Evolutionary conservation across 495 filamentous ascomycete species (phyloP).

Genomic region (Terfezia boudieri): DNA sequence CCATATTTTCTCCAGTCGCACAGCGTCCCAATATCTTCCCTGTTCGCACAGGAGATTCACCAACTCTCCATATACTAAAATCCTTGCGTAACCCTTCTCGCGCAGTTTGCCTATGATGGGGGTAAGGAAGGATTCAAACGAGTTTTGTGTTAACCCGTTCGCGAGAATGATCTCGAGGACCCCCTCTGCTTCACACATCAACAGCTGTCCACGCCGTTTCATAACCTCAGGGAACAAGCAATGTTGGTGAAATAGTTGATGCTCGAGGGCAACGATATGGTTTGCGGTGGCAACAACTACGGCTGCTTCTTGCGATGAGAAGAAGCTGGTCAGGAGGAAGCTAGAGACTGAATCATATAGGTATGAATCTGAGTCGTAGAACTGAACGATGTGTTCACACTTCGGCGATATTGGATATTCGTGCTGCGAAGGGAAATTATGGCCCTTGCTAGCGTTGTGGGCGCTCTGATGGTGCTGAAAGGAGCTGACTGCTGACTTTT

Average conservation of each 20-base stretch:
- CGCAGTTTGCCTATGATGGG: slow-evolving; percentile 2
- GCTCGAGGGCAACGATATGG: slow-evolving; percentile 17
- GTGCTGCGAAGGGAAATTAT: too few relatives aligned
- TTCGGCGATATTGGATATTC: slow-evolving; percentile 5
- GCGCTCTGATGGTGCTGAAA: too few relatives aligned
- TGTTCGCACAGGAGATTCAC: slow-evolving; percentile 19
- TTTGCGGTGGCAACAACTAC: slow-evolving; percentile 15
- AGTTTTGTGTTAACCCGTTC: slow-evolving; percentile 4
- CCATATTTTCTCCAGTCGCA: slow-evolving; percentile 18
- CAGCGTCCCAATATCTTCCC: slow-evolving; percentile 11
- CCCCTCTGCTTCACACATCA: slow-evolving; percentile 15
- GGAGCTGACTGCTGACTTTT: too few relatives aligned
- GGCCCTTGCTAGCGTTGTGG: too few relatives aligned
- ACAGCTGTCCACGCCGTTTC: slow-evolving; percentile 13
- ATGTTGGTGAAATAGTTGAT: slow-evolving; percentile 16
- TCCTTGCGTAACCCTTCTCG: slow-evolving; percentile 8
- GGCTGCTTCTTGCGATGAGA: slow-evolving; percentile 17
- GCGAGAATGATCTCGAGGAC: slow-evolving; percentile 10
- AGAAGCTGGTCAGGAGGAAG: slow-evolving; percentile 20
- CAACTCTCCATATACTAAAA: slow-evolving; percentile 19
- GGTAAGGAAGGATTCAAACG: not conserved
- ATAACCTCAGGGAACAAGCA: slow-evolving; percentile 13
- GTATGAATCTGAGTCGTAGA: slow-evolving; percentile 17
- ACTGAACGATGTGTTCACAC: slow-evolving; percentile 16
- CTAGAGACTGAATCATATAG: slow-evolving; percentile 17